Evolutionary conservation across 345 rosid genomes (phyloP).

Genomic region (Syzygium grande): DNA sequence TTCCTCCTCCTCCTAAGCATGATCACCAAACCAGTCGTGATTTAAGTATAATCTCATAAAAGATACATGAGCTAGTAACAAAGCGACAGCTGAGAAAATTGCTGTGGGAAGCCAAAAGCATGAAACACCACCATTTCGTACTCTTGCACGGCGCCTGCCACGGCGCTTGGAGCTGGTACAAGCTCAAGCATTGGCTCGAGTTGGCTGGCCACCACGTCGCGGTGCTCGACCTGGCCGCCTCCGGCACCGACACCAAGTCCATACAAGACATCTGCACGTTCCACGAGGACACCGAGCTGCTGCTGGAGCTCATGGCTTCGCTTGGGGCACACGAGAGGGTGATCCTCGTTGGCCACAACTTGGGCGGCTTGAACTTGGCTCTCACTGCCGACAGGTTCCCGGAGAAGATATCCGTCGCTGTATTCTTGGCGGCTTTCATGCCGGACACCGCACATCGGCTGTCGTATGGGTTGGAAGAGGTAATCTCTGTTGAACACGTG

Average conservation of each 20-base stretch:
- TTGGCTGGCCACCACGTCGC: conserved; percentile 38
- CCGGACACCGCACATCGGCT: background rate
- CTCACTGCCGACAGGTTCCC: conserved; percentile 11
- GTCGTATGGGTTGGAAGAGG: background rate
- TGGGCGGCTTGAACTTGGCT: conserved; percentile 50
- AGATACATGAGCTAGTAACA: background rate
- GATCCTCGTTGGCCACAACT: conserved; percentile 63
- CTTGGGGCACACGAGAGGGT: conserved; percentile 27
- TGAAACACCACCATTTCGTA: conserved; percentile 30
- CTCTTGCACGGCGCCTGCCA: conserved; percentile 59
- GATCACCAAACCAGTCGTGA: background rate
- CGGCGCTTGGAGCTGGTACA: conserved; percentile 67
- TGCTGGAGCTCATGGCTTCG: conserved; percentile 22
- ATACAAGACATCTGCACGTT: conserved; percentile 30
- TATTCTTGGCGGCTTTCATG: background rate
- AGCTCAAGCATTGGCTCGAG: conserved; percentile 44
- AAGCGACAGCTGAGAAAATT: background rate
- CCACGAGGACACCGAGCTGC: conserved; percentile 31
- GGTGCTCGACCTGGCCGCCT: conserved; percentile 35
- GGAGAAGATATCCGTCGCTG: background rate
- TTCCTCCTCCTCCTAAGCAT: background rate
- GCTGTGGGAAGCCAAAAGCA: background rate
- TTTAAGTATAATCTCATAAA: background rate
- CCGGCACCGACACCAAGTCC: conserved; percentile 29
- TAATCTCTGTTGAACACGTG: background rate